Evolutionary conservation across 2,329 filamentous ascomycete genomes (phyloP).

Genomic region (Exserohilum rostratum): DNA sequence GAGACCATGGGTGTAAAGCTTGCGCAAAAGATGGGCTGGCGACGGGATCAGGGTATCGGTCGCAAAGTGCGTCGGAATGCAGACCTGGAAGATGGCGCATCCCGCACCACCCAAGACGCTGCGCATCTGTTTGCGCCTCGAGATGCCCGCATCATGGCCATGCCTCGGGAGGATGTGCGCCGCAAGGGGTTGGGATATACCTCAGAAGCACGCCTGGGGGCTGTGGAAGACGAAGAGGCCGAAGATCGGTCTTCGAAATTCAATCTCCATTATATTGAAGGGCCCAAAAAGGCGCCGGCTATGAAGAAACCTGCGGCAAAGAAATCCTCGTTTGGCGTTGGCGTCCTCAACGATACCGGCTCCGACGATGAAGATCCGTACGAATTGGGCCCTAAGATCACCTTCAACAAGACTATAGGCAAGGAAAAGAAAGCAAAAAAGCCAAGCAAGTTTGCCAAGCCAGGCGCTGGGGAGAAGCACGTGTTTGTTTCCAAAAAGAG

Average conservation of each 20-base stretch:
- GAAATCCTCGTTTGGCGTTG: slow-evolving; percentile 82
- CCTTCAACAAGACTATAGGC: slow-evolving; percentile 81
- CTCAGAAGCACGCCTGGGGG: slow-evolving; percentile 62
- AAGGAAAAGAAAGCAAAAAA: slow-evolving; percentile 77
- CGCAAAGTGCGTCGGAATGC: slow-evolving; percentile 81
- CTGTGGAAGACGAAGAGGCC: slow-evolving; percentile 32
- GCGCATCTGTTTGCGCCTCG: slow-evolving; percentile 82
- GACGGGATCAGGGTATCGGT: slow-evolving; percentile 89
- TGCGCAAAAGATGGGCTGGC: slow-evolving; percentile 93
- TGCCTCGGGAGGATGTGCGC: slow-evolving; percentile 69
- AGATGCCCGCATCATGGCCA: slow-evolving; percentile 71
- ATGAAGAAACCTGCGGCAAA: slow-evolving; percentile 55
- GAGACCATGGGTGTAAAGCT: slow-evolving; percentile 88
- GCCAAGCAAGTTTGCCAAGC: slow-evolving; percentile 62
- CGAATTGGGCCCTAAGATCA: slow-evolving; percentile 87
- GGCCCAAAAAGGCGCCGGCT: slow-evolving; percentile 18
- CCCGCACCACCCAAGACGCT: slow-evolving; percentile 48
- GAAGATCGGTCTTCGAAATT: slow-evolving; percentile 18
- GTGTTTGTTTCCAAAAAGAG: slow-evolving; percentile 76
- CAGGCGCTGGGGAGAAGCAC: slow-evolving; percentile 68
- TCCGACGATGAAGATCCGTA: slow-evolving; percentile 97
- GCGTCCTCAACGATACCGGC: slow-evolving; percentile 87
- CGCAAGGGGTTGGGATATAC: slow-evolving; percentile 71
- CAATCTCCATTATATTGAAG: slow-evolving; percentile 33
- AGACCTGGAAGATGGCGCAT: slow-evolving; percentile 62